phyloP scores from a whole-genome alignment of 2,329 filamentous ascomycete species.

The Trichoderma pleuroti region DNA sequence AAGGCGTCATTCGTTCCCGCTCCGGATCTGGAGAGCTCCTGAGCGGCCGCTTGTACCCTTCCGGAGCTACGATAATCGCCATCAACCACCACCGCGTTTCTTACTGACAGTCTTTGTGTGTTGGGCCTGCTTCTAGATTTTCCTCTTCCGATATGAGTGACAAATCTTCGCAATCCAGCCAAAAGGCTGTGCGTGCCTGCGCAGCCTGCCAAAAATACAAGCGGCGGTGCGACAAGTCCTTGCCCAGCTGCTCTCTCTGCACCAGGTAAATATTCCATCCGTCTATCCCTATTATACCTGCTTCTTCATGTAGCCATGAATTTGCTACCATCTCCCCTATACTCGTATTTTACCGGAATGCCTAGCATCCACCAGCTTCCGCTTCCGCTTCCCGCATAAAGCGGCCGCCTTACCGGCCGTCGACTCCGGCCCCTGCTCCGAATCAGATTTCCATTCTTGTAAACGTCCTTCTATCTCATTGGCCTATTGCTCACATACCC shows the following conservation, averaged over 20 bases:
- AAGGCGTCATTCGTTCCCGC: not conserved
- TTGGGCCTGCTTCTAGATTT: not conserved
- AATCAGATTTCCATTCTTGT: not conserved
- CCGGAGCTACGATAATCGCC: not conserved
- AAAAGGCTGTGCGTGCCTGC: constrained; percentile 18
- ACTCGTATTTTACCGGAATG: not conserved
- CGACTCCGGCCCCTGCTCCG: no score
- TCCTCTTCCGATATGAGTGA: not conserved
- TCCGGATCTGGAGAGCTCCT: not conserved
- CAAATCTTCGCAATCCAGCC: not conserved
- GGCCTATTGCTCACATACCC: not conserved
- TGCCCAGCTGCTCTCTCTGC: constrained; percentile 19
- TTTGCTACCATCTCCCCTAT: not conserved
- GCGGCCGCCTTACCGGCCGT: not conserved
- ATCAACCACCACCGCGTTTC: not conserved
- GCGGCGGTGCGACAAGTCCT: constrained; percentile 20
- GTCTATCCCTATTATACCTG: not conserved
- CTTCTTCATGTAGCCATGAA: not conserved
- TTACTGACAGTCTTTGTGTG: not conserved
- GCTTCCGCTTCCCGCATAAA: not conserved
- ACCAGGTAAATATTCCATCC: constrained; percentile 10
- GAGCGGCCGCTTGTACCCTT: constrained; percentile 15
- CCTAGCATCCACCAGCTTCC: no score
- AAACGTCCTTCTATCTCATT: not conserved
- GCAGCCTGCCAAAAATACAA: constrained; percentile 21